phyloP scores from a whole-genome alignment of 805 yeast genomes.

The Wickerhamomyces mucosus region DNA sequence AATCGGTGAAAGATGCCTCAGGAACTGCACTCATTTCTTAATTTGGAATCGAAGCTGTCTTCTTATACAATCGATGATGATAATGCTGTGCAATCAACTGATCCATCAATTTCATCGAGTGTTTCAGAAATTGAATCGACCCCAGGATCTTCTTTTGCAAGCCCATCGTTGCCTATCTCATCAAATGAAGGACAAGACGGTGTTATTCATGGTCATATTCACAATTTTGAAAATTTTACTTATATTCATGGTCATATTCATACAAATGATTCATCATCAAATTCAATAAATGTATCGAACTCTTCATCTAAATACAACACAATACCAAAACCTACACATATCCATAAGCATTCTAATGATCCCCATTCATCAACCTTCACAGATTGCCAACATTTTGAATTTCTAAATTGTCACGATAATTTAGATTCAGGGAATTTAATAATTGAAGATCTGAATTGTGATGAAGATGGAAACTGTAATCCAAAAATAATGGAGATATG shows the following conservation, averaged over 20 bases:
- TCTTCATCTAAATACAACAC: neutral
- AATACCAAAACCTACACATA: neutral
- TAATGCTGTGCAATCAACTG: too few relatives aligned
- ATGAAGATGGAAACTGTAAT: constrained; percentile 22
- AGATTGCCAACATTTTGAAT: constrained; percentile 34
- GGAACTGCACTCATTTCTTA: too few relatives aligned
- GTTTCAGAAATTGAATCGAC: too few relatives aligned
- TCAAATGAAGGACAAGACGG: too few relatives aligned
- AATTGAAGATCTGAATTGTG: constrained; percentile 13
- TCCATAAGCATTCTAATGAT: constrained; percentile 14
- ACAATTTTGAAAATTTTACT: constrained; percentile 49
- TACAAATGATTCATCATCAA: constrained; percentile 17
- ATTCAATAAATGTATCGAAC: neutral
- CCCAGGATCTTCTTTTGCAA: too few relatives aligned
- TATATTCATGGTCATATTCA: constrained; percentile 66
- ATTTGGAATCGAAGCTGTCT: too few relatives aligned
- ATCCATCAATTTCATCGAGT: too few relatives aligned
- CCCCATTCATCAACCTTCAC: constrained; percentile 12
- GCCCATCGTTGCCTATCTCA: too few relatives aligned
- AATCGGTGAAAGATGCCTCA: too few relatives aligned
- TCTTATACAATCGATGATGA: too few relatives aligned
- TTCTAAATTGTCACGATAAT: constrained; percentile 27
- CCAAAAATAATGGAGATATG: constrained; percentile 33
- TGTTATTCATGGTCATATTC: constrained; percentile 60
- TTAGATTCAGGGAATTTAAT: constrained; percentile 7